Conservation (phyloP, 2,329 filamentous ascomycete species). For the Nannizziopsis arthrosporioides region DNA sequence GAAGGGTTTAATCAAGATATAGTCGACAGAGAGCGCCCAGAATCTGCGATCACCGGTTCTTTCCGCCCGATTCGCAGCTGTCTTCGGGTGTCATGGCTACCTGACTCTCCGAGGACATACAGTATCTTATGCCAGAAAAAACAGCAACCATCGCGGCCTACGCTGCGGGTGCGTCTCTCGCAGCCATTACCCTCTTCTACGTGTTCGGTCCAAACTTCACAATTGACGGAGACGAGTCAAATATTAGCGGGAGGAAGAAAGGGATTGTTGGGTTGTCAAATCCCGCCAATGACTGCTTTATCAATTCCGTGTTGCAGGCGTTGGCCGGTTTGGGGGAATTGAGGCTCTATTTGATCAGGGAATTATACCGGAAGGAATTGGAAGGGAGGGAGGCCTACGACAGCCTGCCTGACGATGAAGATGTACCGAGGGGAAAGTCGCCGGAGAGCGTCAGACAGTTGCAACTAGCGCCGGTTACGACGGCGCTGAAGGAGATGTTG, state of each 20-base stretch:
- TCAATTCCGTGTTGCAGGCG: slow-evolving; percentile 91
- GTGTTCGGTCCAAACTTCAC: slow-evolving; percentile 97
- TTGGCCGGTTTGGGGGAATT: slow-evolving; percentile 82
- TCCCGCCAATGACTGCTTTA: slow-evolving; percentile 90
- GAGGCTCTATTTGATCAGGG: slow-evolving; percentile 80
- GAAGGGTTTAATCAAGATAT: too few species aligned
- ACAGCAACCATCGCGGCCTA: slow-evolving; percentile 77
- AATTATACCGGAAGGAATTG: slow-evolving; percentile 71
- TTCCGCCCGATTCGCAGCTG: too few species aligned
- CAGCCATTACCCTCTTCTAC: slow-evolving; percentile 88
- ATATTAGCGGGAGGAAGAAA: slow-evolving; percentile 56
- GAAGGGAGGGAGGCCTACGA: slow-evolving; percentile 68
- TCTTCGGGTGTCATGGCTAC: not conserved
- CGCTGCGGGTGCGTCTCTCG: slow-evolving; percentile 87
- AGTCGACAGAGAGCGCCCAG: too few species aligned
- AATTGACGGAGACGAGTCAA: slow-evolving; percentile 65
- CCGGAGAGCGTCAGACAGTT: slow-evolving; percentile 46
- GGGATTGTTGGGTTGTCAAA: slow-evolving; percentile 82
- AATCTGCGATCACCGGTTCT: too few species aligned
- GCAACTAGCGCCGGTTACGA: slow-evolving; percentile 72
- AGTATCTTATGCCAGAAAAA: slow-evolving; percentile 57
- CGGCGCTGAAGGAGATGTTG: slow-evolving; percentile 81
- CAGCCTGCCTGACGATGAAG: slow-evolving; percentile 41
- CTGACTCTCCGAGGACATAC: not conserved
- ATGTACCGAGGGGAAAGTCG: slow-evolving; percentile 27